Base-by-base conservation (phyloP, 2,329 filamentous ascomycete species). In the Diaporthe citrichinensis region DNA sequence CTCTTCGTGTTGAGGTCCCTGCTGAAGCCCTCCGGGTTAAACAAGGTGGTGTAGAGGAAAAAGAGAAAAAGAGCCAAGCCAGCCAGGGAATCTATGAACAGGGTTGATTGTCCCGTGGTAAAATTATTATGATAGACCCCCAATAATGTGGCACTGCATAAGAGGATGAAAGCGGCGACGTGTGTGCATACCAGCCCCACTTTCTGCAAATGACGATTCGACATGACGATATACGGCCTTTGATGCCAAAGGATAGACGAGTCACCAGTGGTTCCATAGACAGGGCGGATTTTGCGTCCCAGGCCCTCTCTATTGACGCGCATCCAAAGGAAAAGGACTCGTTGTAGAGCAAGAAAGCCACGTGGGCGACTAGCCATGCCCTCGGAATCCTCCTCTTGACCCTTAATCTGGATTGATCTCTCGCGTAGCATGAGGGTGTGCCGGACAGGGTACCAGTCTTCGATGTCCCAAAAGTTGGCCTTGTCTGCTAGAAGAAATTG, bases 341-440 rank as follows among this genome's bases (percentile, higher is more conserved):
- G 57, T 23, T 59, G n/a, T 23, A 59, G 34, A 41, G 57, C 57
- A 59, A 59, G 34, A 12, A 39, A 59, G 57, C 57, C 57, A 25
- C 57, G 34, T 1, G 57, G 57, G 17, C 44, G 44, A 46, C 44
- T 46, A 10, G 8, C 55, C 55, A 23, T 36, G 28, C 31, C 55
- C 55, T 58, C 31, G 3, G 28, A 34, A n/a, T 34, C 31, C 4
- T 58, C 55, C 25, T 58, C 55, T 34, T 58, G 55, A 25, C 55
- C 31, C 55, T 58, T 36, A 23, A 17, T 58, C 17, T 14, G 4
- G 17, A 58, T 34, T 8, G 4, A 2, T 5, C 34, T 36, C 4
- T 58, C 55, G 55, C 9, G 23, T 10, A 58, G 31, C 17, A 58
- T 8, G 44, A 46, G 44, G 1, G 44, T 46, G 44, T 46, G 44